These are phyloP conservation scores for Calonectria pseudoreteaudii DNA, from an alignment of 2,329 filamentous ascomycete genomes.

Conservation along the genomic window DNA sequence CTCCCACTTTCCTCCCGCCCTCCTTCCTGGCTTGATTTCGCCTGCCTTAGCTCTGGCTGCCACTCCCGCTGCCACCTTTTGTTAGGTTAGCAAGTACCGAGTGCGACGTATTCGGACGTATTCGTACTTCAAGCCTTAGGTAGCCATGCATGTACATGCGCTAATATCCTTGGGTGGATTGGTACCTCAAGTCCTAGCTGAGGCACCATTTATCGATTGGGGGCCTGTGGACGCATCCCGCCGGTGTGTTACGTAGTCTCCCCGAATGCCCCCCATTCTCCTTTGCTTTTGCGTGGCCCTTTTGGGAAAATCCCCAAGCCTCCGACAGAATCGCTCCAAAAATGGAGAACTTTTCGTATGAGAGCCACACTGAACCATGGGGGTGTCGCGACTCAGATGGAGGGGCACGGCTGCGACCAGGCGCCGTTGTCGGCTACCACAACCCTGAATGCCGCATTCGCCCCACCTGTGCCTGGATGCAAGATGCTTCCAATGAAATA, in stretches of 20 bases:
- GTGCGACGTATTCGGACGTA: slow-evolving; percentile 10
- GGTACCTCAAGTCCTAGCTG: neutral
- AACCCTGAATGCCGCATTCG: slow-evolving; percentile 19
- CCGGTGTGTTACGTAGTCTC: slow-evolving; percentile 20
- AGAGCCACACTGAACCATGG: slow-evolving; percentile 5
- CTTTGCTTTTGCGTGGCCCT: neutral
- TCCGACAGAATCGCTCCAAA: neutral
- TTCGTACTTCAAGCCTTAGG: neutral
- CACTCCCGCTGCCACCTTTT: neutral
- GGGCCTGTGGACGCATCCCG: neutral
- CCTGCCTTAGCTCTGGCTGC: neutral
- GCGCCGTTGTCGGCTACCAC: slow-evolving; percentile 42
- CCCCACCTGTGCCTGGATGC: slow-evolving; percentile 39
- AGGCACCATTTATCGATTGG: slow-evolving; percentile 4
- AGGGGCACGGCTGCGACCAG: slow-evolving; percentile 42
- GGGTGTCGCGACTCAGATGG: slow-evolving; percentile 23
- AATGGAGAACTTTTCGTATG: slow-evolving; percentile 9
- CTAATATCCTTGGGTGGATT: neutral
- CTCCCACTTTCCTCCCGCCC: slow-evolving; percentile 5
- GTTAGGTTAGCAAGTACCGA: slow-evolving; percentile 4
- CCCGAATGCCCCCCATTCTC: slow-evolving; percentile 19
- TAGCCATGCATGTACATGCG: slow-evolving; percentile 4
- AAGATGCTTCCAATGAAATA: slow-evolving; percentile 15
- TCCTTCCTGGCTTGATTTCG: neutral
- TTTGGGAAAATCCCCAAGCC: neutral